Evolutionary conservation across 1,284 basidiomycete genomes (phyloP).

Genomic region (Golubevia sp.): DNA sequence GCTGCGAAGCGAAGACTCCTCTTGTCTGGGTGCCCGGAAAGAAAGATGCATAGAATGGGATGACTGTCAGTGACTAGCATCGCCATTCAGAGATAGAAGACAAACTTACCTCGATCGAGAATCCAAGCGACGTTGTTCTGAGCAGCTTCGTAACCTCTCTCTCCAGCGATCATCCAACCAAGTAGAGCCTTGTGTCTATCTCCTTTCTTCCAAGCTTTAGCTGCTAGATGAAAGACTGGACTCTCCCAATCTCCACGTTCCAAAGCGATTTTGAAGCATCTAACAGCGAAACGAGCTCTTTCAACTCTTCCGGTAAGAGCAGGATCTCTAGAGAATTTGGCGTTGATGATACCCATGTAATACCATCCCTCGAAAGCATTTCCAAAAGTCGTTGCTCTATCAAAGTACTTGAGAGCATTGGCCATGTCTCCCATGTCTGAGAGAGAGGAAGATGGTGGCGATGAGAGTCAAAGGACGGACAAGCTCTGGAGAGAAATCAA

Average conservation of each 20-base stretch:
- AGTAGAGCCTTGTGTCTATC: slow-evolving; percentile 36
- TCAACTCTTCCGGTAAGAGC: slow-evolving; percentile 4
- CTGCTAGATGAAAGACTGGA: slow-evolving; percentile 46
- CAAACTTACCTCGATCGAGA: slow-evolving; percentile 77
- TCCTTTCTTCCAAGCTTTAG: slow-evolving; percentile 48
- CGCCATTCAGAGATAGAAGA: background rate
- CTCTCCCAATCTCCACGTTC: slow-evolving; percentile 54
- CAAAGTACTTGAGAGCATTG: slow-evolving; percentile 23
- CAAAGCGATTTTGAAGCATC: slow-evolving; percentile 34
- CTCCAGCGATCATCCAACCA: slow-evolving; percentile 6
- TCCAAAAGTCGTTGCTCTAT: slow-evolving; percentile 20
- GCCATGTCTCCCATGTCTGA: slow-evolving; percentile 25
- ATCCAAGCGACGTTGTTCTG: slow-evolving; percentile 95
- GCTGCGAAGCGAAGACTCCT: background rate
- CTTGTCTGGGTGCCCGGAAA: background rate
- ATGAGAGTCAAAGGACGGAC: background rate
- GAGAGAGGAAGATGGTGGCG: background rate
- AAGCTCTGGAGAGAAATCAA: background rate
- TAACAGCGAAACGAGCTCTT: slow-evolving; percentile 26
- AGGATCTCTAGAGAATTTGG: slow-evolving; percentile 15
- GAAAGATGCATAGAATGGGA: slow-evolving; percentile 13
- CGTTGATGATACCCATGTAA: slow-evolving; percentile 33
- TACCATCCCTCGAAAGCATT: slow-evolving; percentile 39
- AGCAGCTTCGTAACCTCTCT: slow-evolving; percentile 82
- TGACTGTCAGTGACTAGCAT: background rate